Evolutionary conservation across 768 basidiomycete genomes (phyloP).

Genomic region (Fibroporia radiculosa): DNA sequence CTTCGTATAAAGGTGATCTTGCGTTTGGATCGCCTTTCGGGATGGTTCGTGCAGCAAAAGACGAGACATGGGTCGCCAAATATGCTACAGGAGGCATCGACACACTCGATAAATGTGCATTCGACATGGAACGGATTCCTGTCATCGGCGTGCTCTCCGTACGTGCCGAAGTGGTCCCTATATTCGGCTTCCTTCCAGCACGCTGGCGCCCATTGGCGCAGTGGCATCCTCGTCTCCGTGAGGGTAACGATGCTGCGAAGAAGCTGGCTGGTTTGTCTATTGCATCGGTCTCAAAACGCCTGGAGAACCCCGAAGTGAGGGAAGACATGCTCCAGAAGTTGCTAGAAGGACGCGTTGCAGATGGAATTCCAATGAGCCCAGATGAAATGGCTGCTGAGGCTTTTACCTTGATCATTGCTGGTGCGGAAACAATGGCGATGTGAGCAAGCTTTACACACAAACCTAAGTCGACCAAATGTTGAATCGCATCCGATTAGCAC

Average conservation of each 20-base stretch:
- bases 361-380: conserved; percentile 6
- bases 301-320: background rate
- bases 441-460: too few species aligned
- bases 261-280: conserved; percentile 3
- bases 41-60: too few species aligned
- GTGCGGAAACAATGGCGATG: conserved; percentile 13
- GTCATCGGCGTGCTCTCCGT: background rate
- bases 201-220: background rate
- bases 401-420: conserved; percentile 8
- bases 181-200: conserved; percentile 4
- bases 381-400: conserved; percentile 11
- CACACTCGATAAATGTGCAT: conserved; percentile 9
- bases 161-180: conserved; percentile 1
- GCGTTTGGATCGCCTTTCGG: too few species aligned
- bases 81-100: too few species aligned
- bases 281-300: conserved; percentile 9
- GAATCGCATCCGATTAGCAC: too few species aligned
- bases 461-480: too few species aligned
- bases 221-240: background rate
- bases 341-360: conserved; percentile 8
- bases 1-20: too few species aligned
- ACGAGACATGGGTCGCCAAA: too few species aligned
- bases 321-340: conserved; percentile 10
- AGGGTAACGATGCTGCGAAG: background rate
- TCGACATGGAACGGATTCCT: conserved; percentile 1